Conservation (phyloP, 345 rosid species). For the Anastatica hierochuntica region DNA sequence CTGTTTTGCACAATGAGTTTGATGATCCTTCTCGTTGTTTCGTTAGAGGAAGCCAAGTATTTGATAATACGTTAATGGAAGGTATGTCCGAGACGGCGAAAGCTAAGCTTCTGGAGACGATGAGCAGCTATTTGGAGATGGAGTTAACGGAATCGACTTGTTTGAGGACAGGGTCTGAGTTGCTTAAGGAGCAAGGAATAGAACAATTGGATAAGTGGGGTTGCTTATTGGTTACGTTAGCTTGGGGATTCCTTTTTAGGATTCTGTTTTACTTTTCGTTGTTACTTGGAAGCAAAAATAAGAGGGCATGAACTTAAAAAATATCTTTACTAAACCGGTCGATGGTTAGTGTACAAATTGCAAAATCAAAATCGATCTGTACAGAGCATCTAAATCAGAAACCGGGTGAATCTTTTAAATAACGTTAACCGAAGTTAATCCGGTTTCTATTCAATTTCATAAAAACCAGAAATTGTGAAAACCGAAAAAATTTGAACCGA, state of each 20-base stretch:
- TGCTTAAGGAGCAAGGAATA: constrained; percentile 51
- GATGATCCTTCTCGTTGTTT: constrained; percentile 47
- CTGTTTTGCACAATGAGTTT: constrained; percentile 55
- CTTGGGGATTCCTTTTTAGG: constrained; percentile 92
- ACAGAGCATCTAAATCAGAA: too few species aligned
- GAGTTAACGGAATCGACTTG: constrained; percentile 52
- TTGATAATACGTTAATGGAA: constrained; percentile 54
- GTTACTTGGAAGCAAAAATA: constrained; percentile 75
- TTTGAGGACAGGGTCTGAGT: constrained; percentile 52
- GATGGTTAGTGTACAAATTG: too few species aligned
- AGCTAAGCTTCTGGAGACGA: constrained; percentile 34
- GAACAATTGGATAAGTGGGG: constrained; percentile 65
- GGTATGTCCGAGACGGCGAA: constrained; percentile 30
- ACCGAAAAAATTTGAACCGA: not conserved
- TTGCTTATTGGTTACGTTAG: constrained; percentile 75
- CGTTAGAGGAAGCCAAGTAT: constrained; percentile 57
- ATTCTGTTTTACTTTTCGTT: constrained; percentile 57
- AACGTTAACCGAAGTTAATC: too few species aligned
- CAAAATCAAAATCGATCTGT: too few species aligned
- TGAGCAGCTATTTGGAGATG: constrained; percentile 44
- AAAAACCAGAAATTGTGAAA: too few species aligned
- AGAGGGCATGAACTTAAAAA: constrained; percentile 39
- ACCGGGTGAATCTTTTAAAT: too few species aligned
- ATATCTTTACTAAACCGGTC: too few species aligned
- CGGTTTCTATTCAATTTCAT: too few species aligned